Evolutionary conservation across 306 rosid genomes (phyloP).

Genomic region (Crotalaria pallida): DNA sequence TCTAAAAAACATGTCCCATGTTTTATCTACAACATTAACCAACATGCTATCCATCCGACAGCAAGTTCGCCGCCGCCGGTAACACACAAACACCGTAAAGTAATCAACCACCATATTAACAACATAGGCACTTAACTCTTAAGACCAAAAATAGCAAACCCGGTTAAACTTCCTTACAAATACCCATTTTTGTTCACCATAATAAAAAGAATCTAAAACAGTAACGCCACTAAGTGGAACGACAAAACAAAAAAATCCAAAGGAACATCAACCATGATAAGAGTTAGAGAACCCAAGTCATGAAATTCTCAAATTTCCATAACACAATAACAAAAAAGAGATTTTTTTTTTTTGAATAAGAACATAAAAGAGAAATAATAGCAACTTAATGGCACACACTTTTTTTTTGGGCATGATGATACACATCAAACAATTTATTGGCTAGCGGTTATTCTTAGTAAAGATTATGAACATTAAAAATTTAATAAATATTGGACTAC

Average conservation of each 20-base stretch:
- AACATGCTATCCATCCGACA: neutral
- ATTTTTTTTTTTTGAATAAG: no score
- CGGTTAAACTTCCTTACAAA: neutral
- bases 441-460: no score
- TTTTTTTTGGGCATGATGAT: no score
- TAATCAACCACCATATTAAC: neutral
- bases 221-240: neutral
- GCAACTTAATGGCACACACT: no score
- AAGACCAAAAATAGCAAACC: neutral
- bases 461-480: no score
- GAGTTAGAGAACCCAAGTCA: neutral
- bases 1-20: no score
- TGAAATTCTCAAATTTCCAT: neutral
- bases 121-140: neutral
- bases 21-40: neutral
- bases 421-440: neutral
- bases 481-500: neutral
- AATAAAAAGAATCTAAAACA: neutral
- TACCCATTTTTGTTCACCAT: neutral
- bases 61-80: neutral
- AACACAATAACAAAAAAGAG: neutral
- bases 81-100: neutral
- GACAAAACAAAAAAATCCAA: neutral
- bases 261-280: neutral
- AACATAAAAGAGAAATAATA: no score